Evolutionary conservation across 257 asterid genomes (phyloP), one percentile per base, ranked within the genome.

Genomic region (Solanum pinnatisectum): DNA sequence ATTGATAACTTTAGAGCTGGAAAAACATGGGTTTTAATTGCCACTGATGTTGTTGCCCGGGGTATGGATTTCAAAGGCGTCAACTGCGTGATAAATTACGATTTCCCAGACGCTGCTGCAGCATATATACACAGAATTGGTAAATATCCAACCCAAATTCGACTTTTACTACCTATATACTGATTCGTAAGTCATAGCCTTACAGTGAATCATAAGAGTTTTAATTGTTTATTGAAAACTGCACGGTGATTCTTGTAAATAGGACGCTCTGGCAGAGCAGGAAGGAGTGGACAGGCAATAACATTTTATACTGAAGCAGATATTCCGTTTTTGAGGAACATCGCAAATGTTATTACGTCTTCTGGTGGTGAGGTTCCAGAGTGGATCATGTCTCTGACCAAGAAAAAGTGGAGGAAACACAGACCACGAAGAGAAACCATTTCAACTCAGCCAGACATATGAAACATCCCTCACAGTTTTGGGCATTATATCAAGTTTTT

Each of bases 61-160:
- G 99, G 99, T 72, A 96, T 96, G 99, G 99, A 96, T 92, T 96
- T 96, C 89, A 96, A 96, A 93, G 98, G 98, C n/a, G 92, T 96
- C 86, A 94, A 94, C 84, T 94, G 98, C 86, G 99, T 96, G 49
- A 91, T 96, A 89, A 96, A 96, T 87, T 96, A 96, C 22, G 99
- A 96, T 90, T 96, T 96, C 86, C 99, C 98, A 16, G 98, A 96
- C 71, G 94, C 99, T 70, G 91, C 97, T 46, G 86, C 99, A 82
- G 94, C 98, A 87, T 96, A 96, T 84, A 91, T 96, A 90, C 99
- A 96, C 90, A 92, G 99, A 78, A 96, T 96, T 25, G 99, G 99
- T 95, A 91, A 84, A 93, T 65, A 84, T 86, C 87, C 39, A 71
- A 81, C 6, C 85, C 40, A 81, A 16, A 49, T 0, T 30, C 15